Evolutionary conservation across 148 eudicot genomes (phyloP).

Genomic region (Amaranthus hypochondriacus): DNA sequence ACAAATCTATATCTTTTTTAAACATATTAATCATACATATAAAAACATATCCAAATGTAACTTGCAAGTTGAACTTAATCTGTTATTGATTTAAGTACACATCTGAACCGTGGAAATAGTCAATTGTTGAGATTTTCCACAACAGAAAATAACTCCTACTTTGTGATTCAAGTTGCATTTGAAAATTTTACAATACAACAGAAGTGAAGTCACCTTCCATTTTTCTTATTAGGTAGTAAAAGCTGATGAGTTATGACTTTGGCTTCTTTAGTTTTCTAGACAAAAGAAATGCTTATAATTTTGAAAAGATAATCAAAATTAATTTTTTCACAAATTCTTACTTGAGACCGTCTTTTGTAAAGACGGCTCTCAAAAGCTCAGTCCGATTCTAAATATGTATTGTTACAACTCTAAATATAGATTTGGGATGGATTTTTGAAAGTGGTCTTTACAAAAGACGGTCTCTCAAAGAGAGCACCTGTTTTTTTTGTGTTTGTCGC

Average conservation of each 20-base stretch:
- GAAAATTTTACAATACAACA: background rate
- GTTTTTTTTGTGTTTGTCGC: no score
- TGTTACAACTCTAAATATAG: no score
- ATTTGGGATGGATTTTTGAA: no score
- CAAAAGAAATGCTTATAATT: background rate
- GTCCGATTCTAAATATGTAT: no score
- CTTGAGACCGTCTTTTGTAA: no score
- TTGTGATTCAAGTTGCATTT: background rate
- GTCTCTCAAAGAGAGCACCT: no score
- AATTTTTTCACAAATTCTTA: no score
- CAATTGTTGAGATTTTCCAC: conserved; percentile 6
- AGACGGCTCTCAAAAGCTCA: no score
- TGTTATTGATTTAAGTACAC: background rate
- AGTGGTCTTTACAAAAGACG: no score
- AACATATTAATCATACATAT: background rate
- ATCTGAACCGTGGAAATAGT: background rate
- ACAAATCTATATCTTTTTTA: background rate
- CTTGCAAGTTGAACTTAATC: background rate
- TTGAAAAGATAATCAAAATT: no score
- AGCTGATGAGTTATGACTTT: background rate
- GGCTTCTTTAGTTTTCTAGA: background rate
- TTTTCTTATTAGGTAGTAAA: background rate
- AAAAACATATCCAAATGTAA: background rate
- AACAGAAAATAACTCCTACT: no score
- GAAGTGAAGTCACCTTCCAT: background rate